Evolutionary conservation across 768 basidiomycete species (phyloP).

Genomic region (Lanmaoa pseudosensibilis): DNA sequence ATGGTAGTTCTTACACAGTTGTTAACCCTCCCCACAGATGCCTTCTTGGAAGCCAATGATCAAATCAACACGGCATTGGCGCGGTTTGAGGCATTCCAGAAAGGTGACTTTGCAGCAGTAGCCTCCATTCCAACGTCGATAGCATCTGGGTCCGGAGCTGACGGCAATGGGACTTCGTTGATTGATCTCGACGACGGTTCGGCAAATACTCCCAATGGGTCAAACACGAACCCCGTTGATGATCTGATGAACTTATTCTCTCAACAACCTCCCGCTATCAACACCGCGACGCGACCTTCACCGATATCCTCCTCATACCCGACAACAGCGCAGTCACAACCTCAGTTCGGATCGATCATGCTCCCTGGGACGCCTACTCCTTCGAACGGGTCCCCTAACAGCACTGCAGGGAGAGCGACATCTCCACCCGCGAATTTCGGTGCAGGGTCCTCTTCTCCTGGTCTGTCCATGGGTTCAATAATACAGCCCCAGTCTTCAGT

Average conservation of each 20-base stretch:
- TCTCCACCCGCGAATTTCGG: conserved; percentile 16
- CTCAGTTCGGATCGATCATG: conserved; percentile 42
- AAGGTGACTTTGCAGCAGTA: conserved; percentile 78
- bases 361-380: conserved; percentile 42
- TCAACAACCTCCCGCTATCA: conserved; percentile 23
- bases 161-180: conserved; percentile 46
- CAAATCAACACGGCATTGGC: conserved; percentile 91
- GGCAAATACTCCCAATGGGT: conserved; percentile 16
- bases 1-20: neutral
- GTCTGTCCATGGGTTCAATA: conserved; percentile 3
- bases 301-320: conserved; percentile 18
- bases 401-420: conserved; percentile 7
- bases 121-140: conserved; percentile 69
- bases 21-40: conserved; percentile 51
- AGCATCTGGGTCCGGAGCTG: conserved; percentile 30
- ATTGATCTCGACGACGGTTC: conserved; percentile 74
- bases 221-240: conserved; percentile 36
- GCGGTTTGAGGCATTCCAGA: conserved; percentile 92
- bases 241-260: conserved; percentile 68
- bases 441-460: neutral
- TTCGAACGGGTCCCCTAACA: conserved; percentile 19
- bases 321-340: conserved; percentile 17
- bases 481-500: conserved; percentile 4
- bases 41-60: conserved; percentile 94
- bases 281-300: conserved; percentile 30